Conservation (phyloP, 2,329 filamentous ascomycete species). For the Lachnellula cervina region DNA sequence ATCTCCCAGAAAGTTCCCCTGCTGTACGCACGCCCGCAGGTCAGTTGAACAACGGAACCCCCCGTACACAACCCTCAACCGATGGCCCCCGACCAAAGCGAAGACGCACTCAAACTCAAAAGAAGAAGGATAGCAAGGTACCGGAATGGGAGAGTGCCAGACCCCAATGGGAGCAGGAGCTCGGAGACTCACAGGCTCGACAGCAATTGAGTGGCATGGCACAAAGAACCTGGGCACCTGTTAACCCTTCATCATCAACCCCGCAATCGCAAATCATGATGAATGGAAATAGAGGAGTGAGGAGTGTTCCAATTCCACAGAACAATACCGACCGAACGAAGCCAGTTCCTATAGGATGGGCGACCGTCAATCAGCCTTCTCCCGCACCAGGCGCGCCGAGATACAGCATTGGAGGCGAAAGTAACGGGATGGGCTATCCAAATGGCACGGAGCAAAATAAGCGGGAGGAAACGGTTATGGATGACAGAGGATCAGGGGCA, state of each 20-base stretch:
- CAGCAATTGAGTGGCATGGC: slow-evolving; percentile 22
- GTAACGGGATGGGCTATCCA: slow-evolving; percentile 36
- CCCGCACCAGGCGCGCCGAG: slow-evolving; percentile 10
- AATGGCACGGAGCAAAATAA: slow-evolving; percentile 16
- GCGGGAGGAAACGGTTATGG: slow-evolving; percentile 19
- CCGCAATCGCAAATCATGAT: slow-evolving; percentile 4
- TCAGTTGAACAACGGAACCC: slow-evolving; percentile 5
- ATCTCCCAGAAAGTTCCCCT: slow-evolving; percentile 15
- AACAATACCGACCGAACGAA: slow-evolving; percentile 11
- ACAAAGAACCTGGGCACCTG: slow-evolving; percentile 24
- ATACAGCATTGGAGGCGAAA: slow-evolving; percentile 29
- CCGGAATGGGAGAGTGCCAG: slow-evolving; percentile 26
- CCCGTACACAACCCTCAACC: background rate
- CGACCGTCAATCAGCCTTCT: slow-evolving; percentile 19
- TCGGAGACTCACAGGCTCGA: slow-evolving; percentile 20
- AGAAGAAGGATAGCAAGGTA: slow-evolving; percentile 6
- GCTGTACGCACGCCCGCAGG: slow-evolving; percentile 10
- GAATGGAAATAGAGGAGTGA: slow-evolving; percentile 13
- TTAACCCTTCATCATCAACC: slow-evolving; percentile 15
- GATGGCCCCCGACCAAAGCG: slow-evolving; percentile 19
- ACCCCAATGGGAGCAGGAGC: slow-evolving; percentile 28
- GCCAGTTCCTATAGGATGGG: slow-evolving; percentile 21
- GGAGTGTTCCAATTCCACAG: background rate
- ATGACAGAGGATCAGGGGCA: slow-evolving; percentile 20
- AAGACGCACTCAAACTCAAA: slow-evolving; percentile 12